Evolutionary conservation across 2,329 filamentous ascomycete genomes (phyloP).

Genomic region (Colletotrichum eleusines): DNA sequence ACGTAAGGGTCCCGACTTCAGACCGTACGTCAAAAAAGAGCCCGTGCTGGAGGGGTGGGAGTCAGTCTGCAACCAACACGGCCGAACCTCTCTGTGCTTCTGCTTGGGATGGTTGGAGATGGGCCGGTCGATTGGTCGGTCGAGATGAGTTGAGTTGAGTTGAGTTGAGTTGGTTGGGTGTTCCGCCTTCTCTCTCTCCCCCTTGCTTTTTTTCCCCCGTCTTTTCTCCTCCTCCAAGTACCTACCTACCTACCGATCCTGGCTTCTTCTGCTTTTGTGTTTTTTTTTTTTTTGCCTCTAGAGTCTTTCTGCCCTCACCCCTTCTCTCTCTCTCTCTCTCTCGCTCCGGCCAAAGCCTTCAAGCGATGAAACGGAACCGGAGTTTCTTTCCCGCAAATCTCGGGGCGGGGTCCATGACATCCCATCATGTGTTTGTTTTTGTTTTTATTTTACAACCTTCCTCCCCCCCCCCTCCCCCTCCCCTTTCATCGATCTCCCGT

Average conservation of each 20-base stretch:
- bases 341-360: not conserved
- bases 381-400: not conserved
- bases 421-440: not conserved
- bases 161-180: not conserved
- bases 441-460: no score
- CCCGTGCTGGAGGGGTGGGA: not conserved
- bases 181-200: not conserved
- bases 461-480: no score
- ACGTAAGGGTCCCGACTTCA: not conserved
- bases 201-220: not conserved
- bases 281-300: no score
- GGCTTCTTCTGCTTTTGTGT: no score
- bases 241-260: no score
- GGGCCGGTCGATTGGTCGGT: no score
- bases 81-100: not conserved
- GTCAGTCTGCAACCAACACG: constrained; percentile 9
- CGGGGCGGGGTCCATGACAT: not conserved
- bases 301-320: not conserved
- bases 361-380: not conserved
- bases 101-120: not conserved
- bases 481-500: no score
- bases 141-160: no score
- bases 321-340: not conserved
- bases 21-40: constrained; percentile 8
- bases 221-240: no score